These are phyloP conservation scores for Macaranga tanarius DNA, from an alignment of 441 rosid species.

Conservation along the genomic window DNA sequence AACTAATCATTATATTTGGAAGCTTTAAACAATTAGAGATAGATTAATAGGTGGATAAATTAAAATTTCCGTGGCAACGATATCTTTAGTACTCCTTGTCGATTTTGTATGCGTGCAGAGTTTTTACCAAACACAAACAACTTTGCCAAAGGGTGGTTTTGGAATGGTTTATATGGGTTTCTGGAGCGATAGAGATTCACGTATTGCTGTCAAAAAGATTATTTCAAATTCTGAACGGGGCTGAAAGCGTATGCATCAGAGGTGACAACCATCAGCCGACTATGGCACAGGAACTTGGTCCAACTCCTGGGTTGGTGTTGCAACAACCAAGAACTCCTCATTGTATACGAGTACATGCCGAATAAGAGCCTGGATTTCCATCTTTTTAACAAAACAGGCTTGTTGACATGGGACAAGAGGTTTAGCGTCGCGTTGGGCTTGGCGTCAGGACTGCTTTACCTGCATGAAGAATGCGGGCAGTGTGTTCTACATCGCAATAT, in stretches of 20 bases:
- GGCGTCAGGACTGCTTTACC: conserved; percentile 50
- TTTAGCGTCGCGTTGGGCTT: conserved; percentile 40
- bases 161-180: no score
- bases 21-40: no score
- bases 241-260: conserved; percentile 48
- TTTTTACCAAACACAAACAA: no score
- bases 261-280: conserved; percentile 46
- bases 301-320: conserved; percentile 70
- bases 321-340: conserved; percentile 26
- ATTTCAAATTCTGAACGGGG: conserved; percentile 48
- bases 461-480: conserved; percentile 60
- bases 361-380: conserved; percentile 55
- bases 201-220: conserved; percentile 55
- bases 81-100: no score
- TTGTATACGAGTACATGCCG: conserved; percentile 42
- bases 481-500: conserved; percentile 54
- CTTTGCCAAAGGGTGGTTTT: no score
- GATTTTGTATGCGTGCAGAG: no score
- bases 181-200: no score
- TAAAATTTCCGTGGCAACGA: no score
- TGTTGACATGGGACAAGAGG: conserved; percentile 40
- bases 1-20: no score
- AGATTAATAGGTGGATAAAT: no score
- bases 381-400: conserved; percentile 34
- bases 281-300: conserved; percentile 59